Evolutionary conservation across 1,139 yeast genomes (phyloP).

Genomic region (Nakaseomyces delphensis): DNA sequence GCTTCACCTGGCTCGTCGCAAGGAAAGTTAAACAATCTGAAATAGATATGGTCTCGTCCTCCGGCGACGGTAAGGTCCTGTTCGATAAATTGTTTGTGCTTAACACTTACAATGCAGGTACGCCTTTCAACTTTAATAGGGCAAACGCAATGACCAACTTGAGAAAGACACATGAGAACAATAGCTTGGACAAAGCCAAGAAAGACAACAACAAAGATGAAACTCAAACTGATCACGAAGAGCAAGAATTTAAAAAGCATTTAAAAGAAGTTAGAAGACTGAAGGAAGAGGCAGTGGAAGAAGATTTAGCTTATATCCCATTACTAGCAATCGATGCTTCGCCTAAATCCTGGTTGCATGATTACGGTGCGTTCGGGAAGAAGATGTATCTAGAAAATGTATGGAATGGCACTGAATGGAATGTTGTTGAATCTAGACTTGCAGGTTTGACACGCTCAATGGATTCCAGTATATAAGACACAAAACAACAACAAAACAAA

Average conservation of each 20-base stretch:
- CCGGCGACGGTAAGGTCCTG: slow-evolving; percentile 18
- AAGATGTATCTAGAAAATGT: slow-evolving; percentile 54
- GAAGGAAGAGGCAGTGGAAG: slow-evolving; percentile 7
- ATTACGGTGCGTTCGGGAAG: slow-evolving; percentile 73
- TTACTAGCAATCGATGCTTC: slow-evolving; percentile 62
- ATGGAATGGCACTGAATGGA: slow-evolving; percentile 71
- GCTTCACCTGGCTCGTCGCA: slow-evolving; percentile 67
- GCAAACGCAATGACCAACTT: slow-evolving; percentile 24
- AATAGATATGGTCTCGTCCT: slow-evolving; percentile 14
- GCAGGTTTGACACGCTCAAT: slow-evolving; percentile 3
- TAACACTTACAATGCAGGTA: slow-evolving; percentile 70
- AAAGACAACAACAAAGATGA: not conserved
- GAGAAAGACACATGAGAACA: slow-evolving; percentile 4
- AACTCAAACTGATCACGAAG: slow-evolving; percentile 6
- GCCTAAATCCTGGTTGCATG: slow-evolving; percentile 57
- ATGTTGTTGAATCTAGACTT: slow-evolving; percentile 45
- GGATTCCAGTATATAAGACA: slow-evolving; percentile 1
- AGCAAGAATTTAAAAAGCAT: slow-evolving; percentile 5
- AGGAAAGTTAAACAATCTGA: slow-evolving; percentile 33
- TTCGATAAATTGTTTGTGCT: slow-evolving; percentile 49
- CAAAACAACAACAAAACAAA: not conserved
- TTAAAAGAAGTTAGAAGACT: slow-evolving; percentile 4
- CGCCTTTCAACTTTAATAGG: slow-evolving; percentile 39
- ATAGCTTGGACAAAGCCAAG: slow-evolving; percentile 3
- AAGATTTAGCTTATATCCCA: slow-evolving; percentile 41